Conservation (phyloP, 2,329 filamentous ascomycete genomes). For the Sporothrix luriei region DNA sequence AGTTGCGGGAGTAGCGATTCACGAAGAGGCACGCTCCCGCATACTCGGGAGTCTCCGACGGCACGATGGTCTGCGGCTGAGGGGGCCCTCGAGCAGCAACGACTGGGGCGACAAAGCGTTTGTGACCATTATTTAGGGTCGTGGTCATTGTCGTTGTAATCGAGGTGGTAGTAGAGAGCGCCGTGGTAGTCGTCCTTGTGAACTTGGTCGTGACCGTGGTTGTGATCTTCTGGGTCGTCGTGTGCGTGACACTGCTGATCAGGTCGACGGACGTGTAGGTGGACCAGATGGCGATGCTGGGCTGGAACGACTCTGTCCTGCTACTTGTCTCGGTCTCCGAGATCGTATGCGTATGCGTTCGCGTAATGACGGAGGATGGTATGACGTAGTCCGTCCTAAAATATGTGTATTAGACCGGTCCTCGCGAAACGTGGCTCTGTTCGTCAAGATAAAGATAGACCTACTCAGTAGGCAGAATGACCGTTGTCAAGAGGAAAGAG, state of each 20-base stretch:
- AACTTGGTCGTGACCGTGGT: conserved; percentile 16
- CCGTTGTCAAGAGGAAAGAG: conserved; percentile 26
- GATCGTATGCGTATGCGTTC: conserved; percentile 19
- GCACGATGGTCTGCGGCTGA: neutral
- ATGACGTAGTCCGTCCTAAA: neutral
- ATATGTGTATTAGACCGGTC: neutral
- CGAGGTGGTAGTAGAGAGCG: conserved; percentile 4
- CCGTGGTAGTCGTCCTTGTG: conserved; percentile 6
- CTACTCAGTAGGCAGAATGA: conserved; percentile 18
- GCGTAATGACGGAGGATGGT: conserved; percentile 4
- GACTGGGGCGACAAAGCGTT: neutral
- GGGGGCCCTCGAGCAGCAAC: neutral
- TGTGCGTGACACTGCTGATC: conserved; percentile 26
- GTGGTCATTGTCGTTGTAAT: neutral
- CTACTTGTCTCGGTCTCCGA: conserved; percentile 23
- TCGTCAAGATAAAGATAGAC: neutral
- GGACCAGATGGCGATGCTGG: conserved; percentile 24
- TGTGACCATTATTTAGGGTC: neutral
- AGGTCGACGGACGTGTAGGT: conserved; percentile 27
- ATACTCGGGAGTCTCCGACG: conserved; percentile 7
- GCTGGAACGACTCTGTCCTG: conserved; percentile 23
- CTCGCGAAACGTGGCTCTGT: neutral
- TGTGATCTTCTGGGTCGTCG: conserved; percentile 22
- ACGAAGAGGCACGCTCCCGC: conserved; percentile 4
- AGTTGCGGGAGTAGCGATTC: conserved; percentile 4